Evolutionary conservation across 805 yeast genomes (phyloP), one percentile per base, ranked within the genome.

Genomic region (Yarrowia bubula): DNA sequence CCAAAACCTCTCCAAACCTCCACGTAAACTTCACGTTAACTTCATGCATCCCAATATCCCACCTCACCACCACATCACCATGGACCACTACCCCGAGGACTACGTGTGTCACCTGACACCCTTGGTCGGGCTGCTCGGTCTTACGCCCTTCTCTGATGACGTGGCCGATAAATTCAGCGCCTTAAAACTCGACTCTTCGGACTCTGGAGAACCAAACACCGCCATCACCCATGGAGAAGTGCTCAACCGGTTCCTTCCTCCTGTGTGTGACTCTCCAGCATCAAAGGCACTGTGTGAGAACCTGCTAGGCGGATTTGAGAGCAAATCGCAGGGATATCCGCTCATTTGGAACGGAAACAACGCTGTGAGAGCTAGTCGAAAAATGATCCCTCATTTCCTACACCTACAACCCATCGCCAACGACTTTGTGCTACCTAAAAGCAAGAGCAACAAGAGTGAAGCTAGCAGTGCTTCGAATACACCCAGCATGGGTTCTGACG

Each of bases 181-280:
- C 2, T 13, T 51, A 10, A 51, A 51, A 38, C 11, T 55, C 48
- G 46, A 41, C 48, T 2, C 47, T 4, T 9, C 62, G 3, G 38
- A 44, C 22, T 17, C 28, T 14, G 64, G 46, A 9, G 48, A 31
- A 7, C 50, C 37, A 13, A 42, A 58, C 42, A 14, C 9, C 10
- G 64, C 51, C 9, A 18, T n/a, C 13, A 44, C 51, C 33, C 51
- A 58, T 5, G 64, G 64, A 17, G 64, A 58, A n/a, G 41, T 33
- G 33, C 39, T 58, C 42, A 58, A 58, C 28, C 50, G 64, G 64
- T 58, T 58, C n/a, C 51, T 58, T 2, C 64, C 50, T 7, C 64
- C 64, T 1, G 41, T 58, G 4, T 43, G 50, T 22, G 64, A 43
- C 28, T 22, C 28, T 3, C 28, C 35, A 44, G 44, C 28, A n/a